Evolutionary conservation across 345 rosid species (phyloP).

Genomic region (Arabis hirsuta): DNA sequence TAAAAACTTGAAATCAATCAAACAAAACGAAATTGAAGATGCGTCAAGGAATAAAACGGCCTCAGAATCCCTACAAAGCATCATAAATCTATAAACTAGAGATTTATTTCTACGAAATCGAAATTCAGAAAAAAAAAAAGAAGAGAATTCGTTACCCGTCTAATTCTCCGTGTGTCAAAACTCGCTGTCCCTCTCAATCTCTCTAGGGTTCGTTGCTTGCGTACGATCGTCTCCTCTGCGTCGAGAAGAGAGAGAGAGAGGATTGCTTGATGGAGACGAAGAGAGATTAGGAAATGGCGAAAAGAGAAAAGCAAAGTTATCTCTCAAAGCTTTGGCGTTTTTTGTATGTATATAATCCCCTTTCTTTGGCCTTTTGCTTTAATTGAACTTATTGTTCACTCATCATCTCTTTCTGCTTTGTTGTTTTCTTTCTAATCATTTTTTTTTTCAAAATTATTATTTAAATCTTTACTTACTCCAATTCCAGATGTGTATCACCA

Average conservation of each 20-base stretch:
- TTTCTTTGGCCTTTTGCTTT: slow-evolving; percentile 29
- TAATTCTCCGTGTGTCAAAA: slow-evolving; percentile 10
- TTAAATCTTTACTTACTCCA: not conserved
- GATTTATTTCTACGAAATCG: slow-evolving; percentile 1
- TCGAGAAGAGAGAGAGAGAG: slow-evolving; percentile 27
- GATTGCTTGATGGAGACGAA: slow-evolving; percentile 44
- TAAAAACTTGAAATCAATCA: not conserved
- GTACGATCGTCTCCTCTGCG: slow-evolving; percentile 32
- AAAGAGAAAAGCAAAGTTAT: slow-evolving; percentile 18
- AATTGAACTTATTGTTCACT: slow-evolving; percentile 32
- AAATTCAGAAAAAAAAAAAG: not conserved
- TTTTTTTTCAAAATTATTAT: not conserved
- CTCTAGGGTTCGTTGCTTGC: slow-evolving; percentile 31
- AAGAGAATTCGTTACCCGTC: slow-evolving; percentile 19
- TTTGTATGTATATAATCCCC: slow-evolving; percentile 7
- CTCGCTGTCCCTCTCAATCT: slow-evolving; percentile 39
- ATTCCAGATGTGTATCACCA: slow-evolving; percentile 21
- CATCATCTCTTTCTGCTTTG: slow-evolving; percentile 14
- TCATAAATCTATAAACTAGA: not conserved
- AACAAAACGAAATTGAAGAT: not conserved
- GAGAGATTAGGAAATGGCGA: slow-evolving; percentile 27
- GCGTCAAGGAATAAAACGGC: not conserved
- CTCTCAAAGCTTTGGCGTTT: slow-evolving; percentile 24
- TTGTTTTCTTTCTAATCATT: slow-evolving; percentile 27
- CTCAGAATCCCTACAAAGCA: not conserved